These are phyloP conservation scores for Udeniomyces megalosporus DNA, from an alignment of 768 basidiomycete genomes.

Conservation along the genomic window DNA sequence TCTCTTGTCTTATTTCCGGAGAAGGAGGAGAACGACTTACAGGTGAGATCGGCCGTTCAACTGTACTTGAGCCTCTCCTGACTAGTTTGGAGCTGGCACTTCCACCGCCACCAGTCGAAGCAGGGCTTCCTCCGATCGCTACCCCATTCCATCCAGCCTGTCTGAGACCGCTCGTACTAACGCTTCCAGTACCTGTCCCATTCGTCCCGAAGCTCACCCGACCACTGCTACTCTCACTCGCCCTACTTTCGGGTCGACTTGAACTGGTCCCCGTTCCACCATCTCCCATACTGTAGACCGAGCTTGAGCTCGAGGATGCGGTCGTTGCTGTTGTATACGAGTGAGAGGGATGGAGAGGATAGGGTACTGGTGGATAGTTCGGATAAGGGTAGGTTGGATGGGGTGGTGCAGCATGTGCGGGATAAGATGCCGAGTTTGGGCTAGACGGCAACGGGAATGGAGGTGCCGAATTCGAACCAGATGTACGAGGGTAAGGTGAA, in stretches of 20 bases:
- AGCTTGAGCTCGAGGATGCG: not conserved
- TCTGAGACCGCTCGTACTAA: not conserved
- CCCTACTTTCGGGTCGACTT: not conserved
- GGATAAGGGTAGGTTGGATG: not conserved
- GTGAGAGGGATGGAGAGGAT: not conserved
- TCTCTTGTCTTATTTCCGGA: not conserved
- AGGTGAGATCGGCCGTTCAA: not conserved
- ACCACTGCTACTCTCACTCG: not conserved
- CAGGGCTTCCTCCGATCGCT: not conserved
- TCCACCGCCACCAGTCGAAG: not conserved
- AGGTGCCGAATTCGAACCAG: slow-evolving; percentile 5
- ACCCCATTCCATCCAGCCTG: not conserved
- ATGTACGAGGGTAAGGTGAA: not conserved
- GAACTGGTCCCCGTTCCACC: not conserved
- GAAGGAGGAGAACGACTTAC: not conserved
- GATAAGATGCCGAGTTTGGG: no score
- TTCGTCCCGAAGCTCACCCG: slow-evolving; percentile 8
- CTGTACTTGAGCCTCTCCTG: not conserved
- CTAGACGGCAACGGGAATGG: no score
- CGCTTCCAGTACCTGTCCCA: not conserved
- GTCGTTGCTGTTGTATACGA: not conserved
- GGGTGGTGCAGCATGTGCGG: not conserved
- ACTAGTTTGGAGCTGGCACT: not conserved
- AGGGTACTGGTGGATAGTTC: not conserved
- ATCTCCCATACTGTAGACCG: not conserved